phyloP scores from a whole-genome alignment of 805 yeast species.

The Candida mattraensis region DNA sequence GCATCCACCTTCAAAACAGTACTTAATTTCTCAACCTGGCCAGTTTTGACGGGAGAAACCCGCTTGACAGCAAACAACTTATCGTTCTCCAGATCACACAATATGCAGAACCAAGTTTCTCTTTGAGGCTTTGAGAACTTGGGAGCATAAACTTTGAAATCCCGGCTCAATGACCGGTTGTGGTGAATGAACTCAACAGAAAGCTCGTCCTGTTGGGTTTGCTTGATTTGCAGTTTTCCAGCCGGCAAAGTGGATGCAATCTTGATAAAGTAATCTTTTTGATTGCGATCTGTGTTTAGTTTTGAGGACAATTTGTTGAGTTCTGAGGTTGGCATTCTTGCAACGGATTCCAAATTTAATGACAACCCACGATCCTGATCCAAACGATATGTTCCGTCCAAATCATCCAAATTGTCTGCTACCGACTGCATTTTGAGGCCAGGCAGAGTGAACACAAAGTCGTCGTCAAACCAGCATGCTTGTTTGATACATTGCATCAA shows the following conservation, averaged over 20 bases:
- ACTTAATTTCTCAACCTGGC: constrained; percentile 35
- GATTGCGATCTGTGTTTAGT: constrained; percentile 42
- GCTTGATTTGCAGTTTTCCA: constrained; percentile 45
- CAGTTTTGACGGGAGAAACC: constrained; percentile 56
- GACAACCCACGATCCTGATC: too few relatives aligned
- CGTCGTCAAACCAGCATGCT: constrained; percentile 81
- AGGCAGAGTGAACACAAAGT: constrained; percentile 58
- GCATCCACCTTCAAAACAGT: constrained; percentile 52
- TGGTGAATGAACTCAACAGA: constrained; percentile 51
- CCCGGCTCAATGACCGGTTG: constrained; percentile 50
- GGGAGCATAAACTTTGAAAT: constrained; percentile 71
- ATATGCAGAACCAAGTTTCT: constrained; percentile 87
- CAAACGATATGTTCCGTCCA: too few relatives aligned
- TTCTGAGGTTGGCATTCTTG: constrained; percentile 38
- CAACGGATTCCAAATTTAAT: constrained; percentile 47
- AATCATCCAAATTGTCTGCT: constrained; percentile 22
- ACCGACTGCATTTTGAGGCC: constrained; percentile 36
- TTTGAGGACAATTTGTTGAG: constrained; percentile 36
- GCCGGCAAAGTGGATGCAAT: constrained; percentile 63
- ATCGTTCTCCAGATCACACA: constrained; percentile 47
- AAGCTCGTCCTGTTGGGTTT: constrained; percentile 37
- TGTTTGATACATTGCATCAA: constrained; percentile 89
- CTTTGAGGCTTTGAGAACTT: constrained; percentile 87
- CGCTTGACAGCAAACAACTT: constrained; percentile 71
- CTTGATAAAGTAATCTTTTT: constrained; percentile 48